Evolutionary conservation across 2,329 filamentous ascomycete genomes (phyloP).

Genomic region (Rhynchosporium secalis): DNA sequence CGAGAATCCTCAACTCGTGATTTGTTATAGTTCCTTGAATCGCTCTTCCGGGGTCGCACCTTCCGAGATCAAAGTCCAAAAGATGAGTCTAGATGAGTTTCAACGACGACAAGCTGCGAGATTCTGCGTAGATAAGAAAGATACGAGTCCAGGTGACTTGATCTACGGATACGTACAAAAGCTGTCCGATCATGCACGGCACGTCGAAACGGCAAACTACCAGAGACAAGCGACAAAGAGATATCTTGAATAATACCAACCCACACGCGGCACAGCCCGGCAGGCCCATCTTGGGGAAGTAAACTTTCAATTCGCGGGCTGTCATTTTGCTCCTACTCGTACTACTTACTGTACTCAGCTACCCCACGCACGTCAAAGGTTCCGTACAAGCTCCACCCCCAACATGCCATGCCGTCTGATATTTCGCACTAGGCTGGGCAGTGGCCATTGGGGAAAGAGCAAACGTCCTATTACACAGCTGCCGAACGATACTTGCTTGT

Average conservation of each 20-base stretch:
- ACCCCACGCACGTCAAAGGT: neutral
- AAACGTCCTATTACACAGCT: slow-evolving; percentile 15
- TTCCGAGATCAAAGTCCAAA: neutral
- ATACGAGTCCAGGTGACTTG: neutral
- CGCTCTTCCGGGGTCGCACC: too few relatives aligned
- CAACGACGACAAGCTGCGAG: neutral
- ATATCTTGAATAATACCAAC: slow-evolving; percentile 7
- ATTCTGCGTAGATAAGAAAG: neutral
- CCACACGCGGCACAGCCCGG: slow-evolving; percentile 2
- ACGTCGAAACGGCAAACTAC: neutral
- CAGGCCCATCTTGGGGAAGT: neutral
- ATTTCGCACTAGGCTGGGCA: slow-evolving; percentile 3
- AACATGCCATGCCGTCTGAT: slow-evolving; percentile 3
- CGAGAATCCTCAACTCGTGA: neutral
- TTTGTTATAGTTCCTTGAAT: neutral
- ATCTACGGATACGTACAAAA: slow-evolving; percentile 11
- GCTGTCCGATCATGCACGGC: neutral
- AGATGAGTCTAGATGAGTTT: neutral
- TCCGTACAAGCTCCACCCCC: neutral
- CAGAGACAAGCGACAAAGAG: neutral
- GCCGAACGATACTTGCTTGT: slow-evolving; percentile 9
- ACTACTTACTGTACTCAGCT: too few relatives aligned
- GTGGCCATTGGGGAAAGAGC: neutral
- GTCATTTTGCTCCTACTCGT: neutral
- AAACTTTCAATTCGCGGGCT: neutral